Evolutionary conservation across 2,329 filamentous ascomycete genomes (phyloP).

Genomic region (Colletotrichum euphorbiae): DNA sequence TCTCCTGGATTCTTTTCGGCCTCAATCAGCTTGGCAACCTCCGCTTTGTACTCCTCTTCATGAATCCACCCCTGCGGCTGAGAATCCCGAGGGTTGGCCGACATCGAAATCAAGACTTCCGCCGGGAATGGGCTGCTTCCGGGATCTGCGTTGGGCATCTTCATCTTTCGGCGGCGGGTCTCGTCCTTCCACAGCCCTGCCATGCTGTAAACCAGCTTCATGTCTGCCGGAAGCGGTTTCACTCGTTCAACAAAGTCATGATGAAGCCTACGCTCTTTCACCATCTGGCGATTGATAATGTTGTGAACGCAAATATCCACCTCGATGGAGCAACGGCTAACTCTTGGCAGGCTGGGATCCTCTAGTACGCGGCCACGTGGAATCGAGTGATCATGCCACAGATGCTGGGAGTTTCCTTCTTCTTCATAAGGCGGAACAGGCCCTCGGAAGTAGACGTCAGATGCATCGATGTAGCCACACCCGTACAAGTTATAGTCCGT

Average conservation of each 20-base stretch:
- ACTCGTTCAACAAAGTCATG: conserved; percentile 85
- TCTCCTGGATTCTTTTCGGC: conserved; percentile 69
- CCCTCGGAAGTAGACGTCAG: conserved; percentile 76
- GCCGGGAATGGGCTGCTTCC: conserved; percentile 82
- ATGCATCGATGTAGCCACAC: conserved; percentile 84
- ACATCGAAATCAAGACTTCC: conserved; percentile 89
- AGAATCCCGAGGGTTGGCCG: conserved; percentile 79
- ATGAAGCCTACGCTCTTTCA: conserved; percentile 83
- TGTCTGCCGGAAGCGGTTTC: conserved; percentile 70
- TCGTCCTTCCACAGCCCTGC: conserved; percentile 94
- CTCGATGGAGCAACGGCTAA: conserved; percentile 90
- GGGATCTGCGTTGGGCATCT: conserved; percentile 72
- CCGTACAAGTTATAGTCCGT: conserved; percentile 97
- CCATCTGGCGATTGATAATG: conserved; percentile 83
- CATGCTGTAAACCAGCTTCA: conserved; percentile 94
- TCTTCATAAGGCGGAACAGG: conserved; percentile 80
- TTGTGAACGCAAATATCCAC: conserved; percentile 90
- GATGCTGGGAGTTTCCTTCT: conserved; percentile 68
- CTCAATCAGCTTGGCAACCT: conserved; percentile 71
- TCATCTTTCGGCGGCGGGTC: conserved; percentile 79
- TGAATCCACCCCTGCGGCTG: conserved; percentile 90
- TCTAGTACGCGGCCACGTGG: conserved; percentile 68
- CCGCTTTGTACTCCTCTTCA: conserved; percentile 82
- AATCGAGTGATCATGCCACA: conserved; percentile 86
- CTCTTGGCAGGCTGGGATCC: conserved; percentile 74